Percentiles rank a stretch among this genome's conserved stretches.
Conservation (phyloP, 441 rosid species). For the Adansonia gregorii region DNA sequence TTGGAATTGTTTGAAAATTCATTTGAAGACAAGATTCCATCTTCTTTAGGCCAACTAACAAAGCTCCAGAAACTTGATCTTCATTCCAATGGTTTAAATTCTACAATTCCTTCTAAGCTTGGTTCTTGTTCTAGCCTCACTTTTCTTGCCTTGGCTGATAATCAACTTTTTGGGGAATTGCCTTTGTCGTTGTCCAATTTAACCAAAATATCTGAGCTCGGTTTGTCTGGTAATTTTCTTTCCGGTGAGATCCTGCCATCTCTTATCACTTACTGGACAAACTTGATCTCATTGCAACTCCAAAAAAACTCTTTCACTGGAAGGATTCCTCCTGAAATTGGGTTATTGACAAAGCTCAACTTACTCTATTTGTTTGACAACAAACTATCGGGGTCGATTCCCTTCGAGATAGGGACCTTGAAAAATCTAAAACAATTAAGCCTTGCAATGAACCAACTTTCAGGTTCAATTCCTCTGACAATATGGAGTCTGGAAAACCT, state of each 20-base stretch:
- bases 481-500: constrained; percentile 43
- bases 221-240: constrained; percentile 49
- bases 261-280: constrained; percentile 53
- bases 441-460: constrained; percentile 45
- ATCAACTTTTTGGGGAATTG: constrained; percentile 51
- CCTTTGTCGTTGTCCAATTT: constrained; percentile 61
- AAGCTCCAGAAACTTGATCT: constrained; percentile 54
- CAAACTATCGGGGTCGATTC: constrained; percentile 48
- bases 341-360: constrained; percentile 41
- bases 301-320: constrained; percentile 56
- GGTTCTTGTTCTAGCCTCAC: constrained; percentile 56
- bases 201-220: constrained; percentile 35
- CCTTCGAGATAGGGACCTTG: constrained; percentile 49
- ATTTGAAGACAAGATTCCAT: constrained; percentile 52
- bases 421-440: constrained; percentile 29
- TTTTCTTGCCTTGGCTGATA: constrained; percentile 51
- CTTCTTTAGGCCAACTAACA: constrained; percentile 65
- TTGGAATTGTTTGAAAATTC: constrained; percentile 52
- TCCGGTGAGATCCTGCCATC: constrained; percentile 52
- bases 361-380: constrained; percentile 45
- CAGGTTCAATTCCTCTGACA: constrained; percentile 44
- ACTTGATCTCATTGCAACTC: constrained; percentile 54
- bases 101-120: constrained; percentile 56
- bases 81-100: constrained; percentile 45
- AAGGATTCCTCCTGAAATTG: constrained; percentile 54